These are phyloP conservation scores for Macrolepiota dolichaula DNA, from an alignment of 768 basidiomycete genomes.

Conservation along the genomic window DNA sequence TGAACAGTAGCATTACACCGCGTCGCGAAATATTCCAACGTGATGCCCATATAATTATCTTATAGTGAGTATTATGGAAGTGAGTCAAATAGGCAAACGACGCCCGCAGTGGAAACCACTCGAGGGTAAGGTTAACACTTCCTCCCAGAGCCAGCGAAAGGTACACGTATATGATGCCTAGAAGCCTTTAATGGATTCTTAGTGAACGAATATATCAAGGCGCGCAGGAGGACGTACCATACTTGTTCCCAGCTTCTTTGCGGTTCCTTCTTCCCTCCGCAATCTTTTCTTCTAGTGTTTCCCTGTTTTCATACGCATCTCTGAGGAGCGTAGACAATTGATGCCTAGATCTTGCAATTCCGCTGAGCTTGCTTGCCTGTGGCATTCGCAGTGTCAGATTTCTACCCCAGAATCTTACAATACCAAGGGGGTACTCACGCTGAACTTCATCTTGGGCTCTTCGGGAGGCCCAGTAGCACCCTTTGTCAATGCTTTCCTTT, in stretches of 20 bases:
- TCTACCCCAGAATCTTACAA: neutral
- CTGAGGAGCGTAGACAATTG: conserved; percentile 78
- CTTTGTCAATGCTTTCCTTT: conserved; percentile 69
- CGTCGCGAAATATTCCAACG: neutral
- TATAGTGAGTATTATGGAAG: neutral
- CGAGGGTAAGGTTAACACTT: neutral
- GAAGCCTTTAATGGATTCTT: conserved; percentile 24
- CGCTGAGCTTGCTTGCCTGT: conserved; percentile 68
- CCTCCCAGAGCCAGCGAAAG: neutral
- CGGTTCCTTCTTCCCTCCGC: conserved; percentile 80
- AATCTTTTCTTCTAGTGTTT: conserved; percentile 78
- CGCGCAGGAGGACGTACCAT: conserved; percentile 48
- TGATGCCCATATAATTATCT: too few species aligned
- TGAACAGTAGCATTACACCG: neutral
- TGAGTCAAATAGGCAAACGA: neutral
- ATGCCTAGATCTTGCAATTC: conserved; percentile 69
- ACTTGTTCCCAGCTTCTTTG: conserved; percentile 91
- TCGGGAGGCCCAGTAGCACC: conserved; percentile 55
- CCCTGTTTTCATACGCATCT: conserved; percentile 82
- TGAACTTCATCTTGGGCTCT: conserved; percentile 82
- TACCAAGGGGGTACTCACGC: conserved; percentile 39
- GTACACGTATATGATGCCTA: conserved; percentile 26
- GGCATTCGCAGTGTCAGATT: neutral
- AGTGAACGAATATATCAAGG: neutral
- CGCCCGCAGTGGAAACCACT: neutral